Percentiles rank a stretch among this genome's conserved stretches.
Evolutionary conservation across 176 grass and related monocot genomes (phyloP).

Genomic region (Raddia distichophylla): DNA sequence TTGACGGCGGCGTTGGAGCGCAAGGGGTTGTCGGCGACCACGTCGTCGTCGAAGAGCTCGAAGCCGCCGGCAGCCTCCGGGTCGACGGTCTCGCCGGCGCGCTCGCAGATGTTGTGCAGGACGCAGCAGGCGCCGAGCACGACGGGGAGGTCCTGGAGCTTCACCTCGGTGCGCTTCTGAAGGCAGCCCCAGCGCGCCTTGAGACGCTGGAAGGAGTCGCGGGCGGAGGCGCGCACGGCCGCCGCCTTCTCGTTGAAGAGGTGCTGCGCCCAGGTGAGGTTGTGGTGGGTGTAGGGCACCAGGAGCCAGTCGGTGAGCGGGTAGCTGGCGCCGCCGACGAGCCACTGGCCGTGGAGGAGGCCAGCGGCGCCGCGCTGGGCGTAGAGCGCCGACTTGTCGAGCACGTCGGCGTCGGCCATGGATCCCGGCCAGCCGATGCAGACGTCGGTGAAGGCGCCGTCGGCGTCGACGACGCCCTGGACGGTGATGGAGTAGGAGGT

Average conservation of each 20-base stretch:
- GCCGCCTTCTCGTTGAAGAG: slow-evolving; percentile 72
- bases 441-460: slow-evolving; percentile 80
- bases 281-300: slow-evolving; percentile 74
- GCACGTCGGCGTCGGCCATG: slow-evolving; percentile 63
- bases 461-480: slow-evolving; percentile 71
- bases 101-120: slow-evolving; percentile 94
- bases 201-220: slow-evolving; percentile 58
- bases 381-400: slow-evolving; percentile 64
- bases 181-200: slow-evolving; percentile 82
- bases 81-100: slow-evolving; percentile 52
- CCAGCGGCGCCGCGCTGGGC: slow-evolving; percentile 56
- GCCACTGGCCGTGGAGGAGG: slow-evolving; percentile 47
- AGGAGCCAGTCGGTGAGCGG: slow-evolving; percentile 87
- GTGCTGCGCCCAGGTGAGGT: slow-evolving; percentile 84
- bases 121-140: slow-evolving; percentile 84
- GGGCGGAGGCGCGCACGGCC: slow-evolving; percentile 44
- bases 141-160: slow-evolving; percentile 70
- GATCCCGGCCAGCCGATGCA: slow-evolving; percentile 71
- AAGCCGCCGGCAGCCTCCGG: slow-evolving; percentile 19
- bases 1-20: slow-evolving; percentile 44
- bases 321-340: slow-evolving; percentile 61
- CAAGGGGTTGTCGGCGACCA: slow-evolving; percentile 63
- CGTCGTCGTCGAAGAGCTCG: slow-evolving; percentile 65
- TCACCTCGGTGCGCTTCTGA: slow-evolving; percentile 77
- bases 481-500: slow-evolving; percentile 78